Evolutionary conservation across 2,329 filamentous ascomycete genomes (phyloP).

Genomic region (Ascochyta pisi): DNA sequence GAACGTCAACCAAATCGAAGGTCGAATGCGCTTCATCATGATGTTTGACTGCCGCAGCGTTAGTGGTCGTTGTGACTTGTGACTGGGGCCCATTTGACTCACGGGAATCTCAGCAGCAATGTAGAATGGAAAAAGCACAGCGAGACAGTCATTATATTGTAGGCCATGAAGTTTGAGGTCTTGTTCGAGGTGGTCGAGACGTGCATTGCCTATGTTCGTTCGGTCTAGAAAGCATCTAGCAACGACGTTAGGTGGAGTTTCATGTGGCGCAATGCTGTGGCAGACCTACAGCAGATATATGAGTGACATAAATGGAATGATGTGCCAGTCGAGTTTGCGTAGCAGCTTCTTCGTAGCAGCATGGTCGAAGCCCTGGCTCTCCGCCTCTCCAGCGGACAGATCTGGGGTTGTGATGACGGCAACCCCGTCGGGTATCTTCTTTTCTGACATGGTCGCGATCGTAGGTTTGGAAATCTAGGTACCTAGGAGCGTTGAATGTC

Average conservation of each 20-base stretch:
- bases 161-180: constrained; percentile 46
- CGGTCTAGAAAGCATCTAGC: constrained; percentile 59
- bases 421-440: constrained; percentile 16
- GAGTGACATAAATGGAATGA: constrained; percentile 66
- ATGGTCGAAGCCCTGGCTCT: constrained; percentile 46
- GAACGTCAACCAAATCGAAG: constrained; percentile 45
- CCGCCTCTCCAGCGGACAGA: constrained; percentile 28
- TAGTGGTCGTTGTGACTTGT: neutral
- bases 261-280: neutral
- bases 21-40: constrained; percentile 57
- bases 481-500: neutral
- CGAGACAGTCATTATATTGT: constrained; percentile 67
- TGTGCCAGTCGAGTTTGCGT: constrained; percentile 61
- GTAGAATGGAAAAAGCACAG: constrained; percentile 63
- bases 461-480: neutral
- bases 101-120: constrained; percentile 60
- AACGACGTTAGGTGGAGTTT: neutral
- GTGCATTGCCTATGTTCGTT: constrained; percentile 58
- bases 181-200: constrained; percentile 47
- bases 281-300: constrained; percentile 59
- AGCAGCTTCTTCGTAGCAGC: constrained; percentile 59
- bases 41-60: constrained; percentile 54
- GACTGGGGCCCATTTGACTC: neutral
- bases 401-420: constrained; percentile 16
- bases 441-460: constrained; percentile 18